Evolutionary conservation across 768 basidiomycete species (phyloP), one percentile per base, ranked within the genome.

Genomic region (Termitomyces bulborhizus): DNA sequence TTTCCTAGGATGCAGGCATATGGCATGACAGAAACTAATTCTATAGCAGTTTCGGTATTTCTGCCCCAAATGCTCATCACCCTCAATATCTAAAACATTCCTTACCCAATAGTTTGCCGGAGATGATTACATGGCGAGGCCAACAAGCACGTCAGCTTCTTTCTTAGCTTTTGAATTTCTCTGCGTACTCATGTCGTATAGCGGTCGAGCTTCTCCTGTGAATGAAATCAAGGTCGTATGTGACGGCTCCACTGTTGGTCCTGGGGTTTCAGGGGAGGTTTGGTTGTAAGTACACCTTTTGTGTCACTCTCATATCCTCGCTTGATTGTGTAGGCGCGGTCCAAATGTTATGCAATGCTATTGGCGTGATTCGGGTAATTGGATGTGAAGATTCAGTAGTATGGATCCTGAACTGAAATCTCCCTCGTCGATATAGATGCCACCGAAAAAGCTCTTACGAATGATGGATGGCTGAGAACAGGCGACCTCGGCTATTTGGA

Each of bases 311-410:
- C 7, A 50, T 50, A 50, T 40, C 27, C 39, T 29, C 7, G 16
- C 9, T 29, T 55, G 31, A 26, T 41, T 9, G 40, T 29, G 16
- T 46, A 79, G 78, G 57, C 79, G 80, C 21, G 83, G 84, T n/a
- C 80, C 81, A 1, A 81, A 83, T 62, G 70, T 84, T 48, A 84
- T 84, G 82, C 76, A 79, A 64, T 73, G 73, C 24, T 85, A 85
- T 62, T 84, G 81, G 80, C 69, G 75, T 40, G 83, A 86, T 63
- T 71, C 74, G 63, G 77, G 79, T 76, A 56, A 52, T 50, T 46
- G 6, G 34, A 56, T 43, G 9, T 13, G 16, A 3, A 24, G 21
- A 6, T 18, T 21, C 21, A 21, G 11, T n/a, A 4, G n/a, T 34
- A 12, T 44, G 53, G 29, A 9, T 42, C 13, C 8, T 15, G 40